Evolutionary conservation across 2,329 filamentous ascomycete species (phyloP).

Genomic region (Colletotrichum limetticola): DNA sequence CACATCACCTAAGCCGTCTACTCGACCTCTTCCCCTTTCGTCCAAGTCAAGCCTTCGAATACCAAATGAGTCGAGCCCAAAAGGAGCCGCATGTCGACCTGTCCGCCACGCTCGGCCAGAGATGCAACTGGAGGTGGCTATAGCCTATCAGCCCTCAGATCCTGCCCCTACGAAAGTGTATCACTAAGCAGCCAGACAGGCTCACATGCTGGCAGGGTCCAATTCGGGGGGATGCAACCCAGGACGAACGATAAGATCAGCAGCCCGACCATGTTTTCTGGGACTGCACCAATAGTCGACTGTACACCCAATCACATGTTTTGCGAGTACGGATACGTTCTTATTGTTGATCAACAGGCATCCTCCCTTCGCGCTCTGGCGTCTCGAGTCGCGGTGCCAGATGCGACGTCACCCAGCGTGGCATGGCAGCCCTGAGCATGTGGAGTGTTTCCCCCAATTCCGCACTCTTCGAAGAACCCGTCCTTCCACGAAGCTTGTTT

Average conservation of each 20-base stretch:
- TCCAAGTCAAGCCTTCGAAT: neutral
- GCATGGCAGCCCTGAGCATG: neutral
- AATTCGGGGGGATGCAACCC: neutral
- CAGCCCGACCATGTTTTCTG: neutral
- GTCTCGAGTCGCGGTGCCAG: neutral
- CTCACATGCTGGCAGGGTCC: neutral
- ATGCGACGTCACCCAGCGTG: neutral
- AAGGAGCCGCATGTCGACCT: neutral
- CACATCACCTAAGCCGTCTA: neutral
- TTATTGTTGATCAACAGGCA: conserved; percentile 3
- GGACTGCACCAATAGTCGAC: neutral
- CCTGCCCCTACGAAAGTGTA: neutral
- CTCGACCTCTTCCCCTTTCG: neutral
- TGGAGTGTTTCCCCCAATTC: neutral
- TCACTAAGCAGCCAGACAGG: neutral
- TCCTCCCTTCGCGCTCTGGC: neutral
- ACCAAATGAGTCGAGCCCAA: neutral
- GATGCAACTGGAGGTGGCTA: neutral
- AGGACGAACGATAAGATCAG: conserved; percentile 1
- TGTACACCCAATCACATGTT: conserved; percentile 1
- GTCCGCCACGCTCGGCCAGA: neutral
- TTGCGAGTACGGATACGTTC: conserved; percentile 27
- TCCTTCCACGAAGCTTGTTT: conserved; percentile 18
- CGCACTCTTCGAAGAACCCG: neutral
- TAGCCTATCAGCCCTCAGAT: neutral